Conservation (phyloP, 1,139 yeast genomes). For the Protomyces inouyei region DNA sequence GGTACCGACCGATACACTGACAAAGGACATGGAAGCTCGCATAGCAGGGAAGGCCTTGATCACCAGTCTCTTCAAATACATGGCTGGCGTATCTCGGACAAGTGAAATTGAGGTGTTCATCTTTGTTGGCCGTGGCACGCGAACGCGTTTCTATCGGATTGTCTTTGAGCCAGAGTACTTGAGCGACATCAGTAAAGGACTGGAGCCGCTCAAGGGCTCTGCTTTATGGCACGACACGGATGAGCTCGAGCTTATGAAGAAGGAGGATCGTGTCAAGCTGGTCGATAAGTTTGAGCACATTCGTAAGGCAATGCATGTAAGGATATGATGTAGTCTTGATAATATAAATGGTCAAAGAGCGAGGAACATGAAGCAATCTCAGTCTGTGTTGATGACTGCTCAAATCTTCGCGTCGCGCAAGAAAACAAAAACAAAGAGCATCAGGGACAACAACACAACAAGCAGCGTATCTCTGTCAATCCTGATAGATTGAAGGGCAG, state of each 20-base stretch:
- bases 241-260: conserved; percentile 12
- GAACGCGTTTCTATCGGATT: conserved; percentile 11
- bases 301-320: conserved; percentile 18
- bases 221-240: conserved; percentile 19
- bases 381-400: neutral
- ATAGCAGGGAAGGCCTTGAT: conserved; percentile 21
- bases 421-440: neutral
- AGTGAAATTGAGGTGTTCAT: conserved; percentile 22
- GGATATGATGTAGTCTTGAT: conserved; percentile 8
- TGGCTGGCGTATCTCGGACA: conserved; percentile 25
- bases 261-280: conserved; percentile 10
- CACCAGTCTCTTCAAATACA: conserved; percentile 22
- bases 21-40: conserved; percentile 21
- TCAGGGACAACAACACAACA: neutral
- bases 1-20: conserved; percentile 11
- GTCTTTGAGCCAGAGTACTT: conserved; percentile 26
- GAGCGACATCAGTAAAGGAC: conserved; percentile 20
- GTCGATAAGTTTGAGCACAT: conserved; percentile 16
- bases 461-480: neutral
- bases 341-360: neutral
- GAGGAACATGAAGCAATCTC: too few species aligned
- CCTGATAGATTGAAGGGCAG: neutral
- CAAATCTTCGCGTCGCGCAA: neutral
- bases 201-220: conserved; percentile 11
- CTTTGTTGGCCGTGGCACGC: conserved; percentile 22